Percentiles rank a stretch among this genome's conserved stretches.
phyloP scores from a whole-genome alignment of 2,329 filamentous ascomycete species.

The Clathrospora elynae region DNA sequence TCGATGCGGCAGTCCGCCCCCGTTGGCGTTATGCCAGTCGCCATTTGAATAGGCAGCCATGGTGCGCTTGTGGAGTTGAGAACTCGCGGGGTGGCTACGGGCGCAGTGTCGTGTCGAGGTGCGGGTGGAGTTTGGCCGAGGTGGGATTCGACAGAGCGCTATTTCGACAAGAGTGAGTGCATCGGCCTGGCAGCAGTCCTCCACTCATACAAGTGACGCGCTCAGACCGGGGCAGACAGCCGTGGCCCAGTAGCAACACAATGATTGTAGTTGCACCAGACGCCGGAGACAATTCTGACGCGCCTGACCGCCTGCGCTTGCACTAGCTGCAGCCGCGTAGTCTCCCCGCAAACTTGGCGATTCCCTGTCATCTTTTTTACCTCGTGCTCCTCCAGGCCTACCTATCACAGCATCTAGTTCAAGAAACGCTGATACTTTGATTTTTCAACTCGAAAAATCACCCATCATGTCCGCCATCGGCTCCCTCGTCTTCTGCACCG shows the following conservation, averaged over 20 bases:
- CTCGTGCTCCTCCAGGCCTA: constrained; percentile 2
- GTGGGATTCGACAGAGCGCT: constrained; percentile 9
- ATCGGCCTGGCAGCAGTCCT: constrained; percentile 17
- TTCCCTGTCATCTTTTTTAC: constrained; percentile 32
- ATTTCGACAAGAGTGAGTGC: constrained; percentile 19
- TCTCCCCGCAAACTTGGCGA: constrained; percentile 24
- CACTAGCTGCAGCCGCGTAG: constrained; percentile 18
- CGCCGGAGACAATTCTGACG: constrained; percentile 14
- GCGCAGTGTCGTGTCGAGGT: constrained; percentile 4
- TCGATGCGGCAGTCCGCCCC: constrained; percentile 42
- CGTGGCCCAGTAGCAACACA: background rate
- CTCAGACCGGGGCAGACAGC: constrained; percentile 5
- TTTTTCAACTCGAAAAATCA: constrained; percentile 7
- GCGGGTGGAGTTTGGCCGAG: constrained; percentile 7
- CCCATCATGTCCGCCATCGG: constrained; percentile 81
- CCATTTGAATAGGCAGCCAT: constrained; percentile 36
- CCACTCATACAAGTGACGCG: constrained; percentile 12
- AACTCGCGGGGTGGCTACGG: constrained; percentile 2
- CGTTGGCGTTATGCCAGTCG: constrained; percentile 42
- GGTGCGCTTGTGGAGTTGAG: constrained; percentile 15
- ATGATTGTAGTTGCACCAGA: background rate
- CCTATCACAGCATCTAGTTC: too few species aligned
- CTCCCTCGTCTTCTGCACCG: constrained; percentile 88
- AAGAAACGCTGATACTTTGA: too few species aligned
- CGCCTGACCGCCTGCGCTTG: constrained; percentile 38